phyloP scores from a whole-genome alignment of 495 filamentous ascomycete species.

The Penicillium atrosanguineum region DNA sequence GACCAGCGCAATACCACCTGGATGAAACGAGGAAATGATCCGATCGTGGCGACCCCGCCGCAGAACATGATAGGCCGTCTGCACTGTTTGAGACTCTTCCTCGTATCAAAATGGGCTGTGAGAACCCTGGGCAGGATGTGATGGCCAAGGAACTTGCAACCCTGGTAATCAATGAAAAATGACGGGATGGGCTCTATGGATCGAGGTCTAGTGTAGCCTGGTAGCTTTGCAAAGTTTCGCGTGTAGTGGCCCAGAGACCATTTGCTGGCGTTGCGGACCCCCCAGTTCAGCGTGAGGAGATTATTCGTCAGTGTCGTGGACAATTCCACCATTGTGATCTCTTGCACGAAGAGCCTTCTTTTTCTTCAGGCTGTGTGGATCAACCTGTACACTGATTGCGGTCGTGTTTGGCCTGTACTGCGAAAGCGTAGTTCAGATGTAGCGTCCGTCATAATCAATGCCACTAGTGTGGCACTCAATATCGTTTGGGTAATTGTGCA shows the following conservation, averaged over 20 bases:
- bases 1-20: constrained; percentile 38
- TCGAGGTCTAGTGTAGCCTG: constrained; percentile 24
- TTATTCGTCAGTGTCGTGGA: constrained; percentile 29
- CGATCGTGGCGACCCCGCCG: constrained; percentile 29
- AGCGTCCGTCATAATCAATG: constrained; percentile 37
- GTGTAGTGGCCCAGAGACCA: constrained; percentile 25
- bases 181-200: constrained; percentile 20
- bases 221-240: constrained; percentile 5
- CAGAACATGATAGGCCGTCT: constrained; percentile 33
- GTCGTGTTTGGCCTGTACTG: constrained; percentile 40
- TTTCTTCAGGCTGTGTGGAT: constrained; percentile 25
- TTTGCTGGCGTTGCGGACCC: constrained; percentile 25
- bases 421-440: constrained; percentile 32
- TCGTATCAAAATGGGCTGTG: background rate
- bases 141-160: constrained; percentile 40
- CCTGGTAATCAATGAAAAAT: constrained; percentile 36
- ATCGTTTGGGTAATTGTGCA: constrained; percentile 8
- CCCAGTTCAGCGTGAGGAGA: constrained; percentile 37
- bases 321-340: constrained; percentile 36
- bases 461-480: constrained; percentile 7
- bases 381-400: constrained; percentile 30
- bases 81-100: background rate
- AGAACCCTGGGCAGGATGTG: constrained; percentile 10
- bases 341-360: constrained; percentile 20
- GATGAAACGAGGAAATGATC: constrained; percentile 5